Conservation (phyloP, 108 stramenopile species). For the Nannochloropsis oceanica region DNA sequence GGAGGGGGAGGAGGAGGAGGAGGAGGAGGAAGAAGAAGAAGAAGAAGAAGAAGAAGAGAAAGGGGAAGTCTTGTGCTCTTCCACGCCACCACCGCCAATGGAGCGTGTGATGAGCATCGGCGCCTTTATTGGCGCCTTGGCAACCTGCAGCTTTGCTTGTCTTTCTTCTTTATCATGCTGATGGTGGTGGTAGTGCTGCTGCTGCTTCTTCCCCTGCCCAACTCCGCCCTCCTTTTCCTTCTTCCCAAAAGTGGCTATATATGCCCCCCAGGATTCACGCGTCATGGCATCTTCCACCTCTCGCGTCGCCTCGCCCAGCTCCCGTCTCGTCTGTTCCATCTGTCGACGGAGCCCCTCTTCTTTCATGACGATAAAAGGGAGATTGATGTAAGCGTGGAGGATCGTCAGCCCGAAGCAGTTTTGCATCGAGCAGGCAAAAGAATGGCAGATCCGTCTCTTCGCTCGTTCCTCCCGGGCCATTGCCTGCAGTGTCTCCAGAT, state of each 20-base stretch:
- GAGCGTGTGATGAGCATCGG: background rate
- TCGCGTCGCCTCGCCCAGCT: background rate
- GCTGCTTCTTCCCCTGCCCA: background rate
- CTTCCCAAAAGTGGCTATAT: constrained; percentile 1
- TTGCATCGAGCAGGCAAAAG: constrained; percentile 29
- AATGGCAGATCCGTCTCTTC: background rate
- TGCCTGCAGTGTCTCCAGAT: background rate
- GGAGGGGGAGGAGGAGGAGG: no score
- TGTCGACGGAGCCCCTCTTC: background rate
- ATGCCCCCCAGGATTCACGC: background rate
- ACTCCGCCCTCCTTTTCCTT: background rate
- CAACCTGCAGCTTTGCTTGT: background rate
- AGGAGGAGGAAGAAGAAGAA: no score
- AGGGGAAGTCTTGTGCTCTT: background rate
- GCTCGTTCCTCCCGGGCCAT: constrained; percentile 4
- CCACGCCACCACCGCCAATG: background rate
- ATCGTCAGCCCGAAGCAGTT: constrained; percentile 31
- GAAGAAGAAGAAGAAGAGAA: background rate
- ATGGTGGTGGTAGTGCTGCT: background rate
- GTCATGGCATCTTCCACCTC: constrained; percentile 5
- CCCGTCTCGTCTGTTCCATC: background rate
- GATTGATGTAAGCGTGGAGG: constrained; percentile 23
- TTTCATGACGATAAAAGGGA: constrained; percentile 31
- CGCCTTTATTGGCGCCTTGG: background rate
- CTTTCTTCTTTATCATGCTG: background rate